These are phyloP conservation scores for Tylopilus cervinicoccineus DNA, from an alignment of 768 basidiomycete species.

Conservation along the genomic window DNA sequence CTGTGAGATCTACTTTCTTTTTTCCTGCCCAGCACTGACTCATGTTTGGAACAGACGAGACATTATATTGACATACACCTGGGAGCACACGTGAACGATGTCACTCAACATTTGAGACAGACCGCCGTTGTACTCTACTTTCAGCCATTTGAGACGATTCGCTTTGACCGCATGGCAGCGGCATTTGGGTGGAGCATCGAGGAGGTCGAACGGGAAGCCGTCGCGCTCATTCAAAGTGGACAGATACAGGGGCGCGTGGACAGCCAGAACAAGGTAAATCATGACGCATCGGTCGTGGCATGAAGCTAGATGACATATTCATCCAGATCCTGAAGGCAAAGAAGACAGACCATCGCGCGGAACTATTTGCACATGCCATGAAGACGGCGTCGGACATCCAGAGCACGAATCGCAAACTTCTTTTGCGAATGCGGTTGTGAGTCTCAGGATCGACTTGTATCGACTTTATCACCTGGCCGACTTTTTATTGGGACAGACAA, in stretches of 20 bases:
- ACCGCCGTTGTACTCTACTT: constrained; percentile 86
- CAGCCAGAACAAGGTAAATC: constrained; percentile 86
- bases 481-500: constrained; percentile 46
- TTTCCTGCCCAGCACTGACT: not conserved
- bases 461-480: not conserved
- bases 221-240: constrained; percentile 71
- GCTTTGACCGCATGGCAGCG: constrained; percentile 75
- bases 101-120: constrained; percentile 69
- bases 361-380: constrained; percentile 72
- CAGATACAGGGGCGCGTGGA: constrained; percentile 83
- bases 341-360: constrained; percentile 73
- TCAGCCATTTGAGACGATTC: constrained; percentile 83
- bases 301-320: not conserved
- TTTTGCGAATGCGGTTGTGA: constrained; percentile 82
- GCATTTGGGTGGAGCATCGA: constrained; percentile 83
- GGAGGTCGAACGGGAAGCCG: constrained; percentile 69
- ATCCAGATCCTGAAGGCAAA: constrained; percentile 73
- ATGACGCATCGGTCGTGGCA: not conserved
- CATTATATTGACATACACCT: constrained; percentile 80
- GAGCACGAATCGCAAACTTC: constrained; percentile 67
- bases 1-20: constrained; percentile 39
- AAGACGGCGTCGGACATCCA: constrained; percentile 70
- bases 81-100: constrained; percentile 55
- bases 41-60: constrained; percentile 50
- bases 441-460: constrained; percentile 34